Evolutionary conservation across 352 stramenopile genomes (phyloP).

Genomic region (Thalassiosira exigua): DNA sequence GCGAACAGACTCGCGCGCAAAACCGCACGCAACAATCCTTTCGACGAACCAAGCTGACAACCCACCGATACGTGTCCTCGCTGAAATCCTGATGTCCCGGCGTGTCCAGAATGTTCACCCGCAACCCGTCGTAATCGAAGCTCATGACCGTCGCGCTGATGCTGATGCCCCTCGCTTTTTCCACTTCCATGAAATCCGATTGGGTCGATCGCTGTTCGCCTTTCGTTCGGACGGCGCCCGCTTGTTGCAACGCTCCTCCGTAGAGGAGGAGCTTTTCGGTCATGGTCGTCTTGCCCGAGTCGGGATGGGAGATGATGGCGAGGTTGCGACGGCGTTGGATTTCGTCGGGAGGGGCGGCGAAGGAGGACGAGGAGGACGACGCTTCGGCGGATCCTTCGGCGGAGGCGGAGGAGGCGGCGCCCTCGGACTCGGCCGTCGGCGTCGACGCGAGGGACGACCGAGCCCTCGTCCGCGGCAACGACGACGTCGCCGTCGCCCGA

Average conservation of each 20-base stretch:
- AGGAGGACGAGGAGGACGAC: too few species aligned
- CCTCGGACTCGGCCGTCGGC: too few species aligned
- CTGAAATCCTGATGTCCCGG: conserved; percentile 88
- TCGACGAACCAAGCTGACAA: too few species aligned
- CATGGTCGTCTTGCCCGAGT: conserved; percentile 87
- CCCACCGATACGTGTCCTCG: conserved; percentile 90
- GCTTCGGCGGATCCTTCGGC: too few species aligned
- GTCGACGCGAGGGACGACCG: too few species aligned
- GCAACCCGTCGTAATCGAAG: conserved; percentile 85
- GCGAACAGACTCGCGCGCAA: too few species aligned
- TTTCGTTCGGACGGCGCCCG: conserved; percentile 87
- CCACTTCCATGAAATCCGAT: conserved; percentile 90
- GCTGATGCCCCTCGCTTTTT: conserved; percentile 88
- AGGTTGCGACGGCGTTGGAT: conserved; percentile 87
- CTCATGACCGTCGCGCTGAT: conserved; percentile 88
- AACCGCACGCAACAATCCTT: too few species aligned
- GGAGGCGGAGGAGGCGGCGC: too few species aligned
- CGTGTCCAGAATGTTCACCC: conserved; percentile 87
- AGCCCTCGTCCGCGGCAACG: too few species aligned
- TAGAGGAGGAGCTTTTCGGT: conserved; percentile 90
- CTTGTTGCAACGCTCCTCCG: conserved; percentile 86
- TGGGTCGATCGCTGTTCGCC: conserved; percentile 86
- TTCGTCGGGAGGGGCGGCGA: conserved; percentile 67
- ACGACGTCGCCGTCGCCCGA: too few species aligned
- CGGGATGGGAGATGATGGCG: conserved; percentile 85